These are phyloP conservation scores for Scytalidium lignicola DNA, from an alignment of 2,329 filamentous ascomycete genomes.

Conservation along the genomic window DNA sequence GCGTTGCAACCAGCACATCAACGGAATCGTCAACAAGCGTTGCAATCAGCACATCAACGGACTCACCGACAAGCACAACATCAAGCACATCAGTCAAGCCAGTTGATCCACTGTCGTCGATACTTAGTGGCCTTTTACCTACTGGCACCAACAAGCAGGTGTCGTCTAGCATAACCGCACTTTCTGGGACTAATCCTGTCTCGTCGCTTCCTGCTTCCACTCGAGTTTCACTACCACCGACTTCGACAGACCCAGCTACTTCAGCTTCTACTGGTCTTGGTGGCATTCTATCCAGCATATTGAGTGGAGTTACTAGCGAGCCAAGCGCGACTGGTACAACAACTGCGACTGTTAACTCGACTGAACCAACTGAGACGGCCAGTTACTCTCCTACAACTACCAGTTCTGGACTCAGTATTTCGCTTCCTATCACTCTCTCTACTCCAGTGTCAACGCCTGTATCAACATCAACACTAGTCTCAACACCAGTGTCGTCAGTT, in stretches of 20 bases:
- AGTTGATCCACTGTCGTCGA: conserved; percentile 4
- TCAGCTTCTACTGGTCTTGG: conserved; percentile 3
- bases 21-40: too few species aligned
- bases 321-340: conserved; percentile 2
- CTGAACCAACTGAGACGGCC: conserved; percentile 3
- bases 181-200: not conserved
- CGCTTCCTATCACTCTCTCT: conserved; percentile 1
- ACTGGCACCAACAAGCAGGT: not conserved
- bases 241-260: conserved; percentile 4
- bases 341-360: conserved; percentile 5
- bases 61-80: not conserved
- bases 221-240: not conserved
- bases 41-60: not conserved
- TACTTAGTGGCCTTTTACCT: not conserved
- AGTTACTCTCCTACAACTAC: conserved; percentile 4
- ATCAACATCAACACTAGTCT: conserved; percentile 2
- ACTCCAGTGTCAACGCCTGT: not conserved
- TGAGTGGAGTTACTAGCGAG: not conserved
- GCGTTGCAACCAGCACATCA: not conserved
- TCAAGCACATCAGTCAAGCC: not conserved
- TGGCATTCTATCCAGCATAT: conserved; percentile 1
- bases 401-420: too few species aligned
- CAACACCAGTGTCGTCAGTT: not conserved
- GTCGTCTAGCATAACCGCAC: not conserved
- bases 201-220: not conserved